A percentile compares a stretch with the other conserved stretches of the same genome.
Evolutionary conservation across 352 stramenopile genomes (phyloP).

Genomic region (Nothophytophthora sp.): DNA sequence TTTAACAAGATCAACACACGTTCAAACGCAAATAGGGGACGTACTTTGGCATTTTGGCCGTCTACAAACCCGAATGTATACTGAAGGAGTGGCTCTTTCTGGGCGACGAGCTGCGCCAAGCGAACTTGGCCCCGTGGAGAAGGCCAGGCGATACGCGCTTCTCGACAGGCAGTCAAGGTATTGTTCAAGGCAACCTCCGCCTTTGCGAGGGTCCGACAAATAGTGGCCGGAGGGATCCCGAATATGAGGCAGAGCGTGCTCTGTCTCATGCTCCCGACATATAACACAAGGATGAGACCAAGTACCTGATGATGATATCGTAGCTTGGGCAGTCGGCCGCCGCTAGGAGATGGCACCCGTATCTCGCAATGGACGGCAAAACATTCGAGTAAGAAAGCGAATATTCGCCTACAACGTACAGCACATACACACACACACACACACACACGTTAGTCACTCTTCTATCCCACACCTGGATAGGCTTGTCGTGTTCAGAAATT

Average conservation of each 20-base stretch:
- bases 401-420: background rate
- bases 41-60: no score
- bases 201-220: no score
- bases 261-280: background rate
- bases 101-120: no score
- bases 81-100: no score
- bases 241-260: conserved; percentile 5
- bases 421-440: no score
- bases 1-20: no score
- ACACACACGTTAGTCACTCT: background rate
- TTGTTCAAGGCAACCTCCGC: no score
- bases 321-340: background rate
- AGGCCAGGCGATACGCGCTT: no score
- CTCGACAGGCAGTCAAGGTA: no score
- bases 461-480: background rate
- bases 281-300: conserved; percentile 5
- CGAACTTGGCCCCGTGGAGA: no score
- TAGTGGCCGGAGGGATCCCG: background rate
- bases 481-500: conserved; percentile 5
- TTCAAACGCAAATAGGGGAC: no score
- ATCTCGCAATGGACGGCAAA: conserved; percentile 2
- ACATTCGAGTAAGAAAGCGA: background rate
- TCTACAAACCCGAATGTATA: no score
- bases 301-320: conserved; percentile 9
- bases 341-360: background rate